Conservation (phyloP, 2,329 filamentous ascomycete species). For the Neoarthrinium moseri region DNA sequence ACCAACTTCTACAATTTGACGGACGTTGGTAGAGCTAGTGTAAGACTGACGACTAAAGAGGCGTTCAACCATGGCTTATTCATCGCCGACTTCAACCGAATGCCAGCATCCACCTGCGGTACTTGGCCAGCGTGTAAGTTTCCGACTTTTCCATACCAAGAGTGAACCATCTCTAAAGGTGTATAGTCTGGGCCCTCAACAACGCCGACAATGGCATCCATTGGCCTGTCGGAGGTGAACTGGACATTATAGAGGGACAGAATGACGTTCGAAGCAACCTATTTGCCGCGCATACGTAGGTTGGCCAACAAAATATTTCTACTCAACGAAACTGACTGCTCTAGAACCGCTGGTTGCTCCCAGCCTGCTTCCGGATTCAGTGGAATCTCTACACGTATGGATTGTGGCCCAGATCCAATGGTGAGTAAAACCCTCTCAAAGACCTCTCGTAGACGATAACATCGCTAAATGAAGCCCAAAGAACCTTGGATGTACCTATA, state of each 20-base stretch:
- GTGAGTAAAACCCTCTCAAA: neutral
- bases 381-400: conserved; percentile 17
- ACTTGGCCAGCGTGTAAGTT: conserved; percentile 69
- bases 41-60: conserved; percentile 65
- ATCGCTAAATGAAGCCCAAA: conserved; percentile 14
- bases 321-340: neutral
- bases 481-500: conserved; percentile 47
- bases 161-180: neutral
- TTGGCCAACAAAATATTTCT: conserved; percentile 3
- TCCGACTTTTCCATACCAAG: no score
- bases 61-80: conserved; percentile 66
- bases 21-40: conserved; percentile 51
- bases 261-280: conserved; percentile 59
- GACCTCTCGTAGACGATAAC: no score
- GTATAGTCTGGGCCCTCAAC: conserved; percentile 49
- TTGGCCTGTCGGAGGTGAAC: conserved; percentile 64
- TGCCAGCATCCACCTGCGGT: conserved; percentile 70
- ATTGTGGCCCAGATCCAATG: conserved; percentile 21
- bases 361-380: conserved; percentile 22
- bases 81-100: conserved; percentile 70
- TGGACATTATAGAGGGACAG: conserved; percentile 71
- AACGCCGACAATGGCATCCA: conserved; percentile 36
- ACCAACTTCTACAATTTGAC: conserved; percentile 32
- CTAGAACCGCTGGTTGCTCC: neutral
- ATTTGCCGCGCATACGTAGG: conserved; percentile 61